Evolutionary conservation across 2,329 filamentous ascomycete genomes (phyloP).

Genomic region (Fonsecaea pugnacius): DNA sequence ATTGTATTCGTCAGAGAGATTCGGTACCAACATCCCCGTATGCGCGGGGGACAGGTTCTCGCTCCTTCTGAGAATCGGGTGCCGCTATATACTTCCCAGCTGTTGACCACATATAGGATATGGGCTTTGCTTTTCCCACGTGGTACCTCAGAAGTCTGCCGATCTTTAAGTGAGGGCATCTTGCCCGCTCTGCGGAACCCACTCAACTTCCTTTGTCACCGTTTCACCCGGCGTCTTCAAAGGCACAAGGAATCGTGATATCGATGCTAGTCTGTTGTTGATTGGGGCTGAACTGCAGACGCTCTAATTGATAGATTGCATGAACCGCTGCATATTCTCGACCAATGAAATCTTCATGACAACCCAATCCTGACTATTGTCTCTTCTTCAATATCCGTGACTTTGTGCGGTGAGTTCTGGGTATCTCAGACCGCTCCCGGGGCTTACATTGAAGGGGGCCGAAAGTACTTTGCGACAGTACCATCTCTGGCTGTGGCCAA

Average conservation of each 20-base stretch:
- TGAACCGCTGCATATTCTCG: slow-evolving; percentile 28
- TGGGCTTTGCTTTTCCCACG: slow-evolving; percentile 9
- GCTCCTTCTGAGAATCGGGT: background rate
- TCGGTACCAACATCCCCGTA: slow-evolving; percentile 11
- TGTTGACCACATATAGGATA: slow-evolving; percentile 4
- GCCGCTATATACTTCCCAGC: slow-evolving; percentile 2
- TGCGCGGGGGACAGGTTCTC: slow-evolving; percentile 11
- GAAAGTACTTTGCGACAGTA: slow-evolving; percentile 6
- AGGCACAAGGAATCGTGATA: slow-evolving; percentile 19
- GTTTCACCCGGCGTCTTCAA: slow-evolving; percentile 10
- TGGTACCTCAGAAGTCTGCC: background rate
- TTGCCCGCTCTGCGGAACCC: slow-evolving; percentile 13
- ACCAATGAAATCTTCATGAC: slow-evolving; percentile 30
- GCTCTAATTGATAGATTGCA: slow-evolving; percentile 34
- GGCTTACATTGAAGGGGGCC: slow-evolving; percentile 16
- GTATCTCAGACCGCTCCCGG: slow-evolving; percentile 22
- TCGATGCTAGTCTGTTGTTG: slow-evolving; percentile 23
- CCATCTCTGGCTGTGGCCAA: slow-evolving; percentile 5
- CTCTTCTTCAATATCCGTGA: slow-evolving; percentile 22
- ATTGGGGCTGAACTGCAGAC: slow-evolving; percentile 24
- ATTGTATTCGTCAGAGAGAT: slow-evolving; percentile 14
- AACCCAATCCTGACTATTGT: slow-evolving; percentile 23
- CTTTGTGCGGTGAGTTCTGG: slow-evolving; percentile 25
- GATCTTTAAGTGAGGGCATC: slow-evolving; percentile 15
- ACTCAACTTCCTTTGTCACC: slow-evolving; percentile 6